A percentile compares a stretch with the other conserved stretches of the same genome.
Evolutionary conservation across 129 eudicot species (phyloP).

Genomic region (Centrapalus pauciflorus): DNA sequence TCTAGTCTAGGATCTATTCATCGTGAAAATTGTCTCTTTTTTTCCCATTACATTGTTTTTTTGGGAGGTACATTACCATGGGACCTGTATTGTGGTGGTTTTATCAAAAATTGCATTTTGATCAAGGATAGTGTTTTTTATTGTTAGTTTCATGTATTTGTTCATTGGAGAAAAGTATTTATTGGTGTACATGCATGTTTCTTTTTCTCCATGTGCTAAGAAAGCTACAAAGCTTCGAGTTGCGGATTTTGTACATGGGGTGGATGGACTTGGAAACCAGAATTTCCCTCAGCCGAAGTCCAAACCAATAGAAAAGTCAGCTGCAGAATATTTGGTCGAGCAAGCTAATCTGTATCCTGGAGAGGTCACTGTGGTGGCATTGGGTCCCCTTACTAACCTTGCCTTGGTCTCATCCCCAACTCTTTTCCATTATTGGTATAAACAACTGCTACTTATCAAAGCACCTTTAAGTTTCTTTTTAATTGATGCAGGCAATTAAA

Average conservation of each 20-base stretch:
- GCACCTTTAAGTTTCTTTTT: not conserved
- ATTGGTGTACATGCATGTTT: not conserved
- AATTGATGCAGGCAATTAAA: slow-evolving; percentile 61
- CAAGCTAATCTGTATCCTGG: slow-evolving; percentile 80
- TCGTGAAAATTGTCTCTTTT: not conserved
- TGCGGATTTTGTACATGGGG: slow-evolving; percentile 93
- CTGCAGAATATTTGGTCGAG: slow-evolving; percentile 71
- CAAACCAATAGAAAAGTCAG: slow-evolving; percentile 77
- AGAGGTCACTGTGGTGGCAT: slow-evolving; percentile 83
- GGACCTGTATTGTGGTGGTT: not conserved
- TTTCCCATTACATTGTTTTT: not conserved
- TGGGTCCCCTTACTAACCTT: slow-evolving; percentile 93
- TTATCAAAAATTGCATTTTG: not conserved
- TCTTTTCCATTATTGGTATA: slow-evolving; percentile 5
- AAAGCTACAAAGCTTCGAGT: slow-evolving; percentile 93
- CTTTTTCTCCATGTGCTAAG: slow-evolving; percentile 33
- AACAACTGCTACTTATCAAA: not conserved
- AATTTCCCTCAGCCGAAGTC: slow-evolving; percentile 93
- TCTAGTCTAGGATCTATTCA: not conserved
- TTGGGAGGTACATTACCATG: not conserved
- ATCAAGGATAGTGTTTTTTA: not conserved
- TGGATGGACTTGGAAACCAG: slow-evolving; percentile 98
- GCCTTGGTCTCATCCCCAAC: slow-evolving; percentile 54
- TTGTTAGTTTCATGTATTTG: not conserved
- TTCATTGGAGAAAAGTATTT: not conserved